Conservation (phyloP, 116 monocot genomes). For the Dioscorea cayenensis region DNA sequence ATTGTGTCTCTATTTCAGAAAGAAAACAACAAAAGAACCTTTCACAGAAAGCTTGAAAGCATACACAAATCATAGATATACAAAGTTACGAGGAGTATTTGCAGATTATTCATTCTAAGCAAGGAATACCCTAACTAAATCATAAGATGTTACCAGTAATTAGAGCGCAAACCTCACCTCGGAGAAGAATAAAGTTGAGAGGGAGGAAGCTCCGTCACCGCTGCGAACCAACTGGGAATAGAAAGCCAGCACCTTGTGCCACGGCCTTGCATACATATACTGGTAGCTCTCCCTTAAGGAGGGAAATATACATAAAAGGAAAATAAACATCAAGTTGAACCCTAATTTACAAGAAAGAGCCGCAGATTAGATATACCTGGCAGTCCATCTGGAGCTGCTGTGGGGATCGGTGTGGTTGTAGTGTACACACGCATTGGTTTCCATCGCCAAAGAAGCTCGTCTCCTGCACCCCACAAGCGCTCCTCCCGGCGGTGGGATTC, state of each 20-base stretch:
- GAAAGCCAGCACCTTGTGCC: conserved; percentile 58
- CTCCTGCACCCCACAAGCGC: neutral
- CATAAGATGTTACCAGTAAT: neutral
- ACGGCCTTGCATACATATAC: conserved; percentile 67
- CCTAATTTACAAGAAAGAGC: neutral
- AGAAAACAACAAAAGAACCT: neutral
- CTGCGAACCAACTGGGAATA: conserved; percentile 49
- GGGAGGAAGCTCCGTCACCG: conserved; percentile 25
- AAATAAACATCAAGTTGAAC: neutral
- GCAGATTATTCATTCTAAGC: neutral
- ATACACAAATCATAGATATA: neutral
- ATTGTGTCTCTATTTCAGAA: conserved; percentile 1
- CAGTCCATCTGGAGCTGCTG: conserved; percentile 13
- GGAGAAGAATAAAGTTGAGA: conserved; percentile 31
- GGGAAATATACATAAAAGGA: neutral
- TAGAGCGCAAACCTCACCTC: conserved; percentile 30
- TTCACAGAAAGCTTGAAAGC: neutral
- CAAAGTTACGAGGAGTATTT: neutral
- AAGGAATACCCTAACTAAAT: neutral
- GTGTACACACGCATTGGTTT: conserved; percentile 8
- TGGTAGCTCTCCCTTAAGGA: conserved; percentile 64
- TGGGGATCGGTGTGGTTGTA: conserved; percentile 67
- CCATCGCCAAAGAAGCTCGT: conserved; percentile 2
- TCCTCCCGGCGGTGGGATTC: neutral
- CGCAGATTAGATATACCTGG: neutral